A percentile compares a stretch with the other conserved stretches of the same genome.
Evolutionary conservation across 1,284 basidiomycete genomes (phyloP).

Genomic region (Trametes versicolor): DNA sequence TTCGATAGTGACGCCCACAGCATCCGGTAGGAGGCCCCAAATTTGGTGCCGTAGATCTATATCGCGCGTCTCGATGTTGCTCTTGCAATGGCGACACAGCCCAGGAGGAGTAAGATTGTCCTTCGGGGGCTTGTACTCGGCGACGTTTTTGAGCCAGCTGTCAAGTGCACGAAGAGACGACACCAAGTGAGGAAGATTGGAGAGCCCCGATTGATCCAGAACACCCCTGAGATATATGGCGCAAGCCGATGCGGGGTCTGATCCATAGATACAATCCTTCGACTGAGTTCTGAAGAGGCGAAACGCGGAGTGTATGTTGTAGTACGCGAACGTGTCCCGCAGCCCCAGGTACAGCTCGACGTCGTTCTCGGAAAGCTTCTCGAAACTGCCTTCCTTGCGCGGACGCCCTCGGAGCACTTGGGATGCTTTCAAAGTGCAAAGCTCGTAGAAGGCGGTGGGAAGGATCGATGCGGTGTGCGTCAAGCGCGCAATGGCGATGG

Average conservation of each 20-base stretch:
- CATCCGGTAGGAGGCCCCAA: background rate
- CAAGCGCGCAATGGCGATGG: slow-evolving; percentile 24
- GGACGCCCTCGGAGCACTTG: background rate
- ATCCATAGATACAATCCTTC: background rate
- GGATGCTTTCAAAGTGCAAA: background rate
- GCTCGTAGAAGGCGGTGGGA: slow-evolving; percentile 7
- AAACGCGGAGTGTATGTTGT: background rate
- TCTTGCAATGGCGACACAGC: background rate
- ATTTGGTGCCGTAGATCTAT: background rate
- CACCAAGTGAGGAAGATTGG: background rate
- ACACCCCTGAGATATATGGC: background rate
- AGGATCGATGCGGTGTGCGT: slow-evolving; percentile 15
- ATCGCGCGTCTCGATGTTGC: background rate
- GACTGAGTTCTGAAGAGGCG: background rate
- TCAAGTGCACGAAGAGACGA: background rate
- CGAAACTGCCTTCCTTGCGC: background rate
- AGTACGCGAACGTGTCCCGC: background rate
- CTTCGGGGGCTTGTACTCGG: no score
- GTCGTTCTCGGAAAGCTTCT: background rate
- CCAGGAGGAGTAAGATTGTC: no score
- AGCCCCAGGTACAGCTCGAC: background rate
- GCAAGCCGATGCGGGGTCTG: background rate
- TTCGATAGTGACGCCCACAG: background rate
- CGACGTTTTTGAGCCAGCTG: background rate
- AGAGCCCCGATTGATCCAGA: background rate